Base-by-base conservation (phyloP, 345 rosid species). In the Toxicodendron radicans region DNA sequence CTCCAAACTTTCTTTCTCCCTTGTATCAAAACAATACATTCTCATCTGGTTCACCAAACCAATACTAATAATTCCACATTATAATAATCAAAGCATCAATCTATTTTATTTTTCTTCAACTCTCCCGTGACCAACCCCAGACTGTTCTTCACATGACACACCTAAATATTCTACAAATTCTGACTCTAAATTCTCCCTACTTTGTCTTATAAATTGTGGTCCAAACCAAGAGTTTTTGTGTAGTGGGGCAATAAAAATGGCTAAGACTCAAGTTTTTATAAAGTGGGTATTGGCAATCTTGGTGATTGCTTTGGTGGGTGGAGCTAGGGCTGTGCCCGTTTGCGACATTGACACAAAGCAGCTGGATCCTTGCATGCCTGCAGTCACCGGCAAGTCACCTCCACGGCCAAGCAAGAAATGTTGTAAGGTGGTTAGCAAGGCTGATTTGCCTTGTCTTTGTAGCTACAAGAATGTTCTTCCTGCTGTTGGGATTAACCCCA, bases 371-470 rank as follows among this genome's bases (percentile, higher is more conserved):
- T 38, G 43, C 43, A 38, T 5, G 43, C 43, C 43, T 38, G 10
- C 43, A 38, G 43, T 38, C 10, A 38, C 43, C 9, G 43, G 43
- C 7, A 7, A 38, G 0, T 46, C 76, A 6, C 93, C 91, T 4
- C 78, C 82, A 4, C 80, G 75, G 10, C 93, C 96, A 0, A 78
- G 75, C 66, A 32, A 68, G 61, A 43, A 80, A 20, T 91, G 93
- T 58, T 91, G 96, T 33, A 17, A 67, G 4, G 76, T 79, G 58
- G 72, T 89, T 8, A 66, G 70, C 46, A 68, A 66, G 1, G 85
- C 84, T 56, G 58, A 85, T 76, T 69, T 86, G 53, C 66, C 51
- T 4, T 91, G 92, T 64, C 83, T 91, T 18, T 89, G 93, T 75
- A 56, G 73, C 60, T 85, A 49, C 78, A 85, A 80, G 83, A 74